Conservation (phyloP, 805 yeast species). For the Candida sonorensis region DNA sequence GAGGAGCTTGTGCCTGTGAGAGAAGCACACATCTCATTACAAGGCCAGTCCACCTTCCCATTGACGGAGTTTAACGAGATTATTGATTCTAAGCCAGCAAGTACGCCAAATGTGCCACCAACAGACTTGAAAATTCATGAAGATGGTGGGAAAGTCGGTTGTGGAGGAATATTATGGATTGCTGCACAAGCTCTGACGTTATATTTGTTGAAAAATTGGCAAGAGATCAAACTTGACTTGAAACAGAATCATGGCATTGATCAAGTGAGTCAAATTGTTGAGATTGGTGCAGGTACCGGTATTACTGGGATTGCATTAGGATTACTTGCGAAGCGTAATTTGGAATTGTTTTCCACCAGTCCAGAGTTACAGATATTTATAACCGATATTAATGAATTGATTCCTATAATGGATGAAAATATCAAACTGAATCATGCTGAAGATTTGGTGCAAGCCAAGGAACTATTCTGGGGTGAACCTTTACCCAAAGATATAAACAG, state of each 20-base stretch:
- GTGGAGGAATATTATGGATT: slow-evolving; percentile 61
- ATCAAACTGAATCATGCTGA: slow-evolving; percentile 33
- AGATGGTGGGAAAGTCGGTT: slow-evolving; percentile 54
- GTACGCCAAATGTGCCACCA: slow-evolving; percentile 5
- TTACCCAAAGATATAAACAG: slow-evolving; percentile 29
- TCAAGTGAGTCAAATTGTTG: slow-evolving; percentile 30
- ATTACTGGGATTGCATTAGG: slow-evolving; percentile 39
- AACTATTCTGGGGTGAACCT: slow-evolving; percentile 38
- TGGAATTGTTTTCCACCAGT: slow-evolving; percentile 1
- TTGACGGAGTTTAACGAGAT: slow-evolving; percentile 18
- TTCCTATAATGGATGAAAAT: slow-evolving; percentile 41
- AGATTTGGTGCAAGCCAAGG: slow-evolving; percentile 32
- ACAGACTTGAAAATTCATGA: slow-evolving; percentile 36
- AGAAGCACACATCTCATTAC: slow-evolving; percentile 12
- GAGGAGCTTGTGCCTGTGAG: slow-evolving; percentile 29
- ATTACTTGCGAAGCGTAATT: slow-evolving; percentile 17
- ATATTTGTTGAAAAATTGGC: slow-evolving; percentile 30
- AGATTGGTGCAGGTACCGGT: slow-evolving; percentile 56
- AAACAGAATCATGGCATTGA: slow-evolving; percentile 14
- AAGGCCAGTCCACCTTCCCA: slow-evolving; percentile 4
- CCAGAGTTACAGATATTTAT: slow-evolving; percentile 28
- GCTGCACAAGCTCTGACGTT: slow-evolving; percentile 50
- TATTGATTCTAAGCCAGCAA: slow-evolving; percentile 28
- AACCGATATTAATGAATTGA: slow-evolving; percentile 43
- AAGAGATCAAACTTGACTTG: slow-evolving; percentile 1